phyloP scores from a whole-genome alignment of 2,329 filamentous ascomycete genomes.

The Colletotrichum aenigma region DNA sequence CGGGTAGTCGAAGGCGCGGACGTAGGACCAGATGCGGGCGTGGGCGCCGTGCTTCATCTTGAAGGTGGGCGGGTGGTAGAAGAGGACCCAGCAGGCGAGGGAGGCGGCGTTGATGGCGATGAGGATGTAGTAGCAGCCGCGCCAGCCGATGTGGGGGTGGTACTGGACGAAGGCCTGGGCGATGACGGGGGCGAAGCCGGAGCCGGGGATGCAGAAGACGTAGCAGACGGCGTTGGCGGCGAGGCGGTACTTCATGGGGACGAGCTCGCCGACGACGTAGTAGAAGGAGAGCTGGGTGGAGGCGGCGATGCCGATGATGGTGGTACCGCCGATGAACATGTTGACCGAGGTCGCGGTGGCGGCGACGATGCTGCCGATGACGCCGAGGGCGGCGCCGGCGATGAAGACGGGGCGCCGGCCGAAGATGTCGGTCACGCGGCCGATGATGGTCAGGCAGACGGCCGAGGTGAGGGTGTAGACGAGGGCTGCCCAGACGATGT shows the following conservation, averaged over 20 bases:
- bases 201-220: constrained; percentile 32
- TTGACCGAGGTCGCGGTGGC: constrained; percentile 38
- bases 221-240: constrained; percentile 35
- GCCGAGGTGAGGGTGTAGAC: constrained; percentile 31
- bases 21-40: constrained; percentile 25
- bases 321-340: constrained; percentile 38
- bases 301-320: constrained; percentile 39
- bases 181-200: constrained; percentile 30
- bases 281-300: constrained; percentile 40
- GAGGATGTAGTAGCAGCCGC: constrained; percentile 32
- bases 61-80: constrained; percentile 38
- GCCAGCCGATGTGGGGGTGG: constrained; percentile 29
- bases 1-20: constrained; percentile 35
- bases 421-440: constrained; percentile 30
- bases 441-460: constrained; percentile 28
- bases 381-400: constrained; percentile 31
- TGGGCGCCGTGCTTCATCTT: constrained; percentile 30
- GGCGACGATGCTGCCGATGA: constrained; percentile 40
- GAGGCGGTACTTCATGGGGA: constrained; percentile 40
- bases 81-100: constrained; percentile 32
- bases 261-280: constrained; percentile 39
- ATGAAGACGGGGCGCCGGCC: constrained; percentile 31
- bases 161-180: constrained; percentile 29
- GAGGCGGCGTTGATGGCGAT: constrained; percentile 30
- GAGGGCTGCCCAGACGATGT: constrained; percentile 33